These are phyloP conservation scores for Capsicum rhomboideum DNA, from an alignment of 257 asterid genomes.

Conservation along the genomic window DNA sequence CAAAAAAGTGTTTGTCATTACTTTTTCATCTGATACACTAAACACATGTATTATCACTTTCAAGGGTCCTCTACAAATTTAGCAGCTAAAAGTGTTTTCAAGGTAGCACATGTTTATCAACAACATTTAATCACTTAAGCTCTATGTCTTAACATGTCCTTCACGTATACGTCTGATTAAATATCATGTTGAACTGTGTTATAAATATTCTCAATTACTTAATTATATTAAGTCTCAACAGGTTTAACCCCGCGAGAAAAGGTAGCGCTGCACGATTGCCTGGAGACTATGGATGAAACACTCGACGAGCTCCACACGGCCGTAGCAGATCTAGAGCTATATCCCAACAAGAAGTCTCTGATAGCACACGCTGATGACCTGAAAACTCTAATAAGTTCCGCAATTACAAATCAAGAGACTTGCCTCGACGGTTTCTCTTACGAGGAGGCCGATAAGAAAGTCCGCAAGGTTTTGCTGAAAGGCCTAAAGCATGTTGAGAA, in stretches of 20 bases:
- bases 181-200: too few relatives aligned
- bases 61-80: too few relatives aligned
- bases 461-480: constrained; percentile 31
- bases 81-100: too few relatives aligned
- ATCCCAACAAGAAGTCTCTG: constrained; percentile 50
- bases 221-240: not conserved
- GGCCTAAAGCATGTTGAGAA: constrained; percentile 53
- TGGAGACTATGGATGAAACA: constrained; percentile 50
- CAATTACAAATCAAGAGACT: constrained; percentile 75
- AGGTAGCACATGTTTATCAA: too few relatives aligned
- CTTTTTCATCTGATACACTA: too few relatives aligned
- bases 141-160: too few relatives aligned
- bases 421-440: constrained; percentile 90
- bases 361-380: constrained; percentile 61
- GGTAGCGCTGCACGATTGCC: constrained; percentile 60
- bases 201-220: not conserved
- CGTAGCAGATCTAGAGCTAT: constrained; percentile 30
- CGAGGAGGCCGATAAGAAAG: constrained; percentile 33
- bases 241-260: constrained; percentile 29
- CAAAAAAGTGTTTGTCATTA: too few relatives aligned
- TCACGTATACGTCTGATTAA: too few relatives aligned
- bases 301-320: constrained; percentile 59
- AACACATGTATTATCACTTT: too few relatives aligned
- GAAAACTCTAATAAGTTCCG: constrained; percentile 57
- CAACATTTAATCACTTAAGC: too few relatives aligned